Base-by-base conservation (phyloP, 2,329 filamentous ascomycete genomes). In the Podosphaera aphanis region DNA sequence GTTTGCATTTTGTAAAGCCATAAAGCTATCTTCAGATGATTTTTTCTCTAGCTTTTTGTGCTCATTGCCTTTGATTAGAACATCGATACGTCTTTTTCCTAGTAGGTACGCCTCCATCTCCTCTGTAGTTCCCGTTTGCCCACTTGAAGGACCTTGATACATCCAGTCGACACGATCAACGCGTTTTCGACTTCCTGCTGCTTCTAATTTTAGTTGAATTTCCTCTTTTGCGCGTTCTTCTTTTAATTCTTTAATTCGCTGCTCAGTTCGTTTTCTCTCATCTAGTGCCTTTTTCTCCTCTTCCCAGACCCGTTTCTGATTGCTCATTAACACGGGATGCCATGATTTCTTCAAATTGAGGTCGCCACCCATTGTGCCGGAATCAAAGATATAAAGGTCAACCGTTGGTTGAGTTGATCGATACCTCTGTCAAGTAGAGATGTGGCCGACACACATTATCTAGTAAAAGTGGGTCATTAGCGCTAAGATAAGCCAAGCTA, bases 271-370 rank as follows among this genome's bases (percentile, higher is more conserved):
- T 61, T 95, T 95, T 63, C 90, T 80, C 68, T 98, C 90, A 45
- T 90, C 83, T 11, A 98, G 74, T 2, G 88, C 90, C 53, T 84
- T 83, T 61, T 90, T 79, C 60, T 95, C 86, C 62, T 92, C 83
- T 50, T 88, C 77, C 76, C 83, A 93, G 53, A 94, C 86, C 60
- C 74, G 75, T 62, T 76, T 75, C 67, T 93, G 90, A 63, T 98
- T 98, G 66, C 79, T 82, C 64, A 85, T 76, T 53, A 94, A 71
- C 55, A 78, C 76, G 49, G 90, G 88, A 64, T 98, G 88, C 77
- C 88, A 98, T 69, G 83, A 82, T 64, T 85, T 84, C 65, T 94
- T 94, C 56, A 93, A 65, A 59, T 95, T 94, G 59, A 98, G 74
- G 70, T 95, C 86, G 60, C 85, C 85, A 66, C 86, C 86, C 81